Percentiles rank a stretch among this genome's conserved stretches.
phyloP scores from a whole-genome alignment of 805 yeast genomes.

The Komagataella phaffii region DNA sequence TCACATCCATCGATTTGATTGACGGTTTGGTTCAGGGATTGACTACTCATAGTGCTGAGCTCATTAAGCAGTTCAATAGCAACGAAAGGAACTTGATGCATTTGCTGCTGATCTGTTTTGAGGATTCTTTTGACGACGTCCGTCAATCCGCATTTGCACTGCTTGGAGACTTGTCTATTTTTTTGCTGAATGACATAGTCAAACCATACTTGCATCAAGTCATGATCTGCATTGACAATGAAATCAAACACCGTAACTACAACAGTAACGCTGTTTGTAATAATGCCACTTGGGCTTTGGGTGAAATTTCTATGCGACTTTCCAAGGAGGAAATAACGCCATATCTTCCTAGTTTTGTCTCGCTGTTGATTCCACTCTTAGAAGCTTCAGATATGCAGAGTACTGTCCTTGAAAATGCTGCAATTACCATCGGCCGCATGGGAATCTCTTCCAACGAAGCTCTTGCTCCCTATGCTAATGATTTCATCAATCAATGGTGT shows the following conservation, averaged over 20 bases:
- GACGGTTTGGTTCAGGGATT: conserved; percentile 93
- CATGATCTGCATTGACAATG: conserved; percentile 55
- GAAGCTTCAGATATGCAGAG: conserved; percentile 38
- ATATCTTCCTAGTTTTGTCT: conserved; percentile 39
- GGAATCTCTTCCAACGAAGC: conserved; percentile 51
- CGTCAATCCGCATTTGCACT: conserved; percentile 86
- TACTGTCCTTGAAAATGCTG: conserved; percentile 73
- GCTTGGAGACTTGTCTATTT: conserved; percentile 78
- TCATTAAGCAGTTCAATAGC: conserved; percentile 26
- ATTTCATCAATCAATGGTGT: conserved; percentile 59
- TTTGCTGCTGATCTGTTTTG: conserved; percentile 53
- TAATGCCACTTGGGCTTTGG: conserved; percentile 90
- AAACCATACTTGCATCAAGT: conserved; percentile 35
- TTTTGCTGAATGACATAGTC: conserved; percentile 30
- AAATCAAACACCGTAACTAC: conserved; percentile 39
- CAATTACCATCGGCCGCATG: conserved; percentile 80
- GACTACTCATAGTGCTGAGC: conserved; percentile 43
- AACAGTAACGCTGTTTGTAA: conserved; percentile 54
- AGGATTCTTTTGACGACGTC: conserved; percentile 74
- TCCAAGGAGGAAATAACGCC: conserved; percentile 31
- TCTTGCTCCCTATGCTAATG: conserved; percentile 43
- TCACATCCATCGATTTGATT: conserved; percentile 77
- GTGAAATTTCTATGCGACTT: conserved; percentile 65
- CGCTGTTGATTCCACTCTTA: conserved; percentile 45
- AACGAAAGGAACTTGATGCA: conserved; percentile 33